phyloP scores from a whole-genome alignment of 805 yeast genomes.

The Cyberlindnera suaveolens region DNA sequence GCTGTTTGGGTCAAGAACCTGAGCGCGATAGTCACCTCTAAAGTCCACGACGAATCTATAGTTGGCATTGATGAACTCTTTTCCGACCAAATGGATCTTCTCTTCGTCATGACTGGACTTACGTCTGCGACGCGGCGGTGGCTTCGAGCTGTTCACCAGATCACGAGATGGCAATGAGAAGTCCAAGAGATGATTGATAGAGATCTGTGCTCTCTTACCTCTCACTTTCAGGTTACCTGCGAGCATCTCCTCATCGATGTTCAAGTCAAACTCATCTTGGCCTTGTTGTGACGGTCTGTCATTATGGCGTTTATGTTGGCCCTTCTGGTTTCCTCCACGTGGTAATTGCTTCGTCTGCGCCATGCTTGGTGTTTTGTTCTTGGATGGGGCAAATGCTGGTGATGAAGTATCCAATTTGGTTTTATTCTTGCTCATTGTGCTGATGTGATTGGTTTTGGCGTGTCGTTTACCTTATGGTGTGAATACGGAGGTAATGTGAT shows the following conservation, averaged over 20 bases:
- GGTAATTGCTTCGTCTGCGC: too few relatives aligned
- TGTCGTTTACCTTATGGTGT: too few relatives aligned
- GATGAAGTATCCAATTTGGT: not conserved
- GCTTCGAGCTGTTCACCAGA: not conserved
- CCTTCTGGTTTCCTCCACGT: too few relatives aligned
- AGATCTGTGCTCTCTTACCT: conserved; percentile 40
- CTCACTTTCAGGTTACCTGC: conserved; percentile 14
- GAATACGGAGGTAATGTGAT: too few relatives aligned
- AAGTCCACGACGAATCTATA: conserved; percentile 78
- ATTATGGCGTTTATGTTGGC: too few relatives aligned
- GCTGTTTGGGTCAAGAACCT: conserved; percentile 68
- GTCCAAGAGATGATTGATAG: conserved; percentile 62
- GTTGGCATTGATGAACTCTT: conserved; percentile 73
- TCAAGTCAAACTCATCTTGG: not conserved
- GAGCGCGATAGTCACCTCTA: conserved; percentile 47
- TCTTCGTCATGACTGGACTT: conserved; percentile 24
- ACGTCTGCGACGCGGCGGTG: conserved; percentile 16
- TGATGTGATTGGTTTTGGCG: too few relatives aligned
- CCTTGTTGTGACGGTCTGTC: not conserved
- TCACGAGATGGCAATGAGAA: conserved; percentile 41
- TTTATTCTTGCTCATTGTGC: not conserved
- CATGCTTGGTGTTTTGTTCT: conserved; percentile 23
- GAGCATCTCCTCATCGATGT: conserved; percentile 3
- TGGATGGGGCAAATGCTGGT: conserved; percentile 10
- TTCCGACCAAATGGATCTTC: conserved; percentile 50